Percentiles rank a stretch among this genome's conserved stretches.
phyloP scores from a whole-genome alignment of 371 early-diverging fungal species.

The Quaeritorhiza haematococci region DNA sequence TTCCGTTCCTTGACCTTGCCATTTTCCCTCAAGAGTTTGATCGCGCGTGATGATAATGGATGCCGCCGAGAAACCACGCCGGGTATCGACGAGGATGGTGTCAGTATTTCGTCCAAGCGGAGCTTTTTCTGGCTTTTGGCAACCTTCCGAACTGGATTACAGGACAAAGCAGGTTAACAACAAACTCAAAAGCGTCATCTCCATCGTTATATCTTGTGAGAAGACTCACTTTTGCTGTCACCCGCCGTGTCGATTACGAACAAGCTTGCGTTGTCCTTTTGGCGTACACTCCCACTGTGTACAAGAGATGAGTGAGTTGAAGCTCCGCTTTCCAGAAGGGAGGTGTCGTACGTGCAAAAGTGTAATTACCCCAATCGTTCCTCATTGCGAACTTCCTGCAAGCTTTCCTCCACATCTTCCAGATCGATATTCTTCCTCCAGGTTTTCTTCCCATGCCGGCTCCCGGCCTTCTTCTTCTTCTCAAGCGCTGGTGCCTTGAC shows the following conservation, averaged over 20 bases:
- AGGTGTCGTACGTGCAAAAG: background rate
- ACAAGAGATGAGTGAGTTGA: background rate
- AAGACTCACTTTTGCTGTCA: slow-evolving; percentile 47
- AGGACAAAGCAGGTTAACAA: too few relatives aligned
- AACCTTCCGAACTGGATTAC: background rate
- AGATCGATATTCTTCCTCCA: slow-evolving; percentile 93
- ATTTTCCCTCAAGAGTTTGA: background rate
- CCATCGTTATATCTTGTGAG: background rate
- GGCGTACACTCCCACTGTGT: slow-evolving; percentile 41
- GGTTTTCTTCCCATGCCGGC: slow-evolving; percentile 85
- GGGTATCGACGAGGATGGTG: background rate
- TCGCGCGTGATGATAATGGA: background rate
- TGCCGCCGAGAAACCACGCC: background rate
- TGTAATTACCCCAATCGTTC: slow-evolving; percentile 60
- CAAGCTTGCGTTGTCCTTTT: slow-evolving; percentile 51
- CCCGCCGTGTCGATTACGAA: slow-evolving; percentile 74
- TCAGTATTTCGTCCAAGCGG: background rate
- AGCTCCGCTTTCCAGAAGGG: slow-evolving; percentile 1
- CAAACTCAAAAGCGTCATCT: background rate
- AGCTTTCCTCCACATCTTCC: slow-evolving; percentile 63
- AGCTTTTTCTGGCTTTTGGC: background rate
- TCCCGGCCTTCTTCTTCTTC: too few relatives aligned
- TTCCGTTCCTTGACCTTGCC: background rate
- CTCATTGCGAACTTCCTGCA: slow-evolving; percentile 72
- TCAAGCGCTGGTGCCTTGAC: too few relatives aligned